Conservation (phyloP, 495 filamentous ascomycete genomes). For the Parathielavia hyrcaniae region DNA sequence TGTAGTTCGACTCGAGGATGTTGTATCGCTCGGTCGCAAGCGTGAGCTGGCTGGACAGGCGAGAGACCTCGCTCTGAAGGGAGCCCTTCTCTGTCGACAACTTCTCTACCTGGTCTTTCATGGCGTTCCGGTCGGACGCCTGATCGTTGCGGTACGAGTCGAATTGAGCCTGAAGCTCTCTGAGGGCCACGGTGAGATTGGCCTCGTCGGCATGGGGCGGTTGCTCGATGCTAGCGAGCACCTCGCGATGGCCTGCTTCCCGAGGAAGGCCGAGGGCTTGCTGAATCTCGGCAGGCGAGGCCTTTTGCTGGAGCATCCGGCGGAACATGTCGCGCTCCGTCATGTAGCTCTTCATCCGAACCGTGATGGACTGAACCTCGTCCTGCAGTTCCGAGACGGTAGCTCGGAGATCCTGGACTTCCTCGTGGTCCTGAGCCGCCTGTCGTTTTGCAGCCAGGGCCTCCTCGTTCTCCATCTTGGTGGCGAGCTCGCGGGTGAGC, state of each 20-base stretch:
- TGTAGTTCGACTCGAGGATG: conserved; percentile 83
- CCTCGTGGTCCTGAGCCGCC: conserved; percentile 63
- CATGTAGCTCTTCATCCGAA: conserved; percentile 83
- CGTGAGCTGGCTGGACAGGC: conserved; percentile 71
- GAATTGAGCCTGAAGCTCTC: conserved; percentile 82
- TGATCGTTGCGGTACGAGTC: conserved; percentile 86
- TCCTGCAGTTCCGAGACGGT: conserved; percentile 55
- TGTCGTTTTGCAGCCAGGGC: conserved; percentile 62
- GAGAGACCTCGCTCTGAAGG: conserved; percentile 70
- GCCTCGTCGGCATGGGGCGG: conserved; percentile 37
- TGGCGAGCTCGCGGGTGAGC: conserved; percentile 73
- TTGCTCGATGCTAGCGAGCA: conserved; percentile 49
- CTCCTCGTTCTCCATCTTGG: conserved; percentile 87
- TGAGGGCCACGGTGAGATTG: conserved; percentile 49
- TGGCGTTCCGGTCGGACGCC: conserved; percentile 63
- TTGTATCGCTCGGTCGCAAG: conserved; percentile 77
- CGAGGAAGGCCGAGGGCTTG: conserved; percentile 62
- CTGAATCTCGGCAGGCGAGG: conserved; percentile 51
- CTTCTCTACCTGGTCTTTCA: conserved; percentile 81
- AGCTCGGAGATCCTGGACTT: conserved; percentile 62
- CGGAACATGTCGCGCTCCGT: conserved; percentile 96
- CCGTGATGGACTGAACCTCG: conserved; percentile 69
- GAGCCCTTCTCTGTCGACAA: conserved; percentile 73
- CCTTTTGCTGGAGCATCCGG: conserved; percentile 75
- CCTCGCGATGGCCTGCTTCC: conserved; percentile 39